Percentiles rank a stretch among this genome's conserved stretches.
Conservation (phyloP, 2,329 filamentous ascomycete genomes). For the Sarocladium strictum region DNA sequence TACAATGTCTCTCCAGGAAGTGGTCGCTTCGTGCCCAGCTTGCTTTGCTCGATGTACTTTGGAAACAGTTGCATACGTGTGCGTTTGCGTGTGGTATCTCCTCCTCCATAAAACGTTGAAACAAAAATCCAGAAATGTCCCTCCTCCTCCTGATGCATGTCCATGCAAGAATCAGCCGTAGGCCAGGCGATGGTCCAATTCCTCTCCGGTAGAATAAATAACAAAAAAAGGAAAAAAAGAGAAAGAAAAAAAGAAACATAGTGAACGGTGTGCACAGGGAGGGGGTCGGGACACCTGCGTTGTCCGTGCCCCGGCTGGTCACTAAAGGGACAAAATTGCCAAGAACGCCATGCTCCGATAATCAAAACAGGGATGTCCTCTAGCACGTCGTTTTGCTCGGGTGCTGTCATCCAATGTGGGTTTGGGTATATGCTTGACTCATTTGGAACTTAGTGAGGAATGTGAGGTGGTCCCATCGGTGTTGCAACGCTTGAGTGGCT, state of each 20-base stretch:
- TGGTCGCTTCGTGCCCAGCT: too few species aligned
- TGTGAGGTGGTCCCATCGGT: conserved; percentile 11
- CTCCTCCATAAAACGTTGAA: background rate
- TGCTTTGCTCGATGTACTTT: background rate
- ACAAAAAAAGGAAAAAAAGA: background rate
- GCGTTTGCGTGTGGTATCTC: conserved; percentile 7
- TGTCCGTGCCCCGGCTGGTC: background rate
- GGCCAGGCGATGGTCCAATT: background rate
- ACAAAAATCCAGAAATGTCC: background rate
- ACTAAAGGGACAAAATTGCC: background rate
- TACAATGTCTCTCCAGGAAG: too few species aligned
- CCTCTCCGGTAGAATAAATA: background rate
- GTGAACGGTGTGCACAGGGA: background rate
- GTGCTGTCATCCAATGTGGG: background rate
- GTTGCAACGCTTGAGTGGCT: conserved; percentile 27
- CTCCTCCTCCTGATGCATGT: background rate
- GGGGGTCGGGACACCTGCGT: background rate
- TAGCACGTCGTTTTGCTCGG: background rate
- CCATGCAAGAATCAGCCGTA: background rate
- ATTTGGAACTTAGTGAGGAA: background rate
- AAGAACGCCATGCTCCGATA: conserved; percentile 7
- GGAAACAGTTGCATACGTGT: background rate
- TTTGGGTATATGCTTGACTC: background rate
- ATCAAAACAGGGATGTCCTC: background rate
- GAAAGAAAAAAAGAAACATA: background rate